Conservation (phyloP, 179 eudicot species). For the Spergularia azorica region DNA sequence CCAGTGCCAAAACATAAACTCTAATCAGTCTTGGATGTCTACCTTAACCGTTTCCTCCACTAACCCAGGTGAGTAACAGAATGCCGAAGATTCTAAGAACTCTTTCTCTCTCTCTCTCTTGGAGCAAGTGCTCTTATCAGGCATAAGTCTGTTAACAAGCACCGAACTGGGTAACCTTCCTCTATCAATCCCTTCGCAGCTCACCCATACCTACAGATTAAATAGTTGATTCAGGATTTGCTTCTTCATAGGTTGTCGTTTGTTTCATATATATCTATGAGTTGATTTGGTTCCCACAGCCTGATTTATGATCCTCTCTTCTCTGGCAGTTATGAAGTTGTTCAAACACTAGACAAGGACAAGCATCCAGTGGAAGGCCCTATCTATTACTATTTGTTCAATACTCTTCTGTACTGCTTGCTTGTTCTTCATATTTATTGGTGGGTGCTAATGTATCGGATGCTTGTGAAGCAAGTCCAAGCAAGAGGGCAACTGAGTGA, state of each 20-base stretch:
- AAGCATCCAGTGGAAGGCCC: slow-evolving; percentile 78
- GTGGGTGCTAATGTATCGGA: slow-evolving; percentile 93
- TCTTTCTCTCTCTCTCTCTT: not conserved
- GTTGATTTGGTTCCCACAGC: not conserved
- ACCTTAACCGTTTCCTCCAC: no score
- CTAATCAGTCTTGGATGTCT: no score
- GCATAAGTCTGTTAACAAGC: not conserved
- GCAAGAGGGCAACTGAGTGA: slow-evolving; percentile 87
- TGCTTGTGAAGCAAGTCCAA: slow-evolving; percentile 97
- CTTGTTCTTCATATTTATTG: slow-evolving; percentile 93
- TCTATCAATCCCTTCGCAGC: no score
- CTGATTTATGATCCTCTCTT: slow-evolving; percentile 5
- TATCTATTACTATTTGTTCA: slow-evolving; percentile 82
- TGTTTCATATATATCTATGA: not conserved
- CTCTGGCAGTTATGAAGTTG: slow-evolving; percentile 74
- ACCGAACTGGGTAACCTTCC: no score
- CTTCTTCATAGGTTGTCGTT: no score
- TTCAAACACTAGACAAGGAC: slow-evolving; percentile 65
- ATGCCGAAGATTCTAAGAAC: not conserved
- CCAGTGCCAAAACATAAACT: no score
- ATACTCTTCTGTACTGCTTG: slow-evolving; percentile 70
- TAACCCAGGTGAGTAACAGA: no score
- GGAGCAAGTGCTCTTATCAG: not conserved
- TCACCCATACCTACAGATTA: no score
- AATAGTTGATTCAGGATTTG: no score